Evolutionary conservation across 2,329 filamentous ascomycete species (phyloP).

Genomic region (Cladophialophora yegresii): DNA sequence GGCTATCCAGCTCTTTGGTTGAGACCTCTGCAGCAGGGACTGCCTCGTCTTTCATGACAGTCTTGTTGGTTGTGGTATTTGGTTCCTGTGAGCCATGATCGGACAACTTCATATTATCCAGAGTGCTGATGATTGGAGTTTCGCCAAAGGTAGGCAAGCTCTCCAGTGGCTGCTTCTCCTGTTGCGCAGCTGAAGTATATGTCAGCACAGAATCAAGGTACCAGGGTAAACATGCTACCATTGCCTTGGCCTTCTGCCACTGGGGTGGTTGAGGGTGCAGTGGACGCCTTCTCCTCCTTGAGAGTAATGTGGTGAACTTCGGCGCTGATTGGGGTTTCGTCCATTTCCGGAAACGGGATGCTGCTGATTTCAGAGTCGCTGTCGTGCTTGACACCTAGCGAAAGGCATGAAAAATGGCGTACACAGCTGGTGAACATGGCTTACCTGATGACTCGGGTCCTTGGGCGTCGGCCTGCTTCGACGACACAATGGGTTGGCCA

Average conservation of each 20-base stretch:
- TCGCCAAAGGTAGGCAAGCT: slow-evolving; percentile 2
- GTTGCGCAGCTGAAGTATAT: not conserved
- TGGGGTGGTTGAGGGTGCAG: not conserved
- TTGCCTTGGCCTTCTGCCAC: not conserved
- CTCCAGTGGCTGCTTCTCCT: not conserved
- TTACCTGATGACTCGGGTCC: not conserved
- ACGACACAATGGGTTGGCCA: not conserved
- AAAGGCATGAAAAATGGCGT: not conserved
- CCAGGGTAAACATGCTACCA: not conserved
- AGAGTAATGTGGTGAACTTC: not conserved
- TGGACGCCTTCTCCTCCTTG: not conserved
- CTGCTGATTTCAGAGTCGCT: not conserved
- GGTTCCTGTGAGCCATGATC: not conserved
- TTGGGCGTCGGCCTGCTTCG: not conserved
- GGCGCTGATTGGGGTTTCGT: slow-evolving; percentile 2
- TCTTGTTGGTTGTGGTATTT: not conserved
- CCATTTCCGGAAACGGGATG: slow-evolving; percentile 6
- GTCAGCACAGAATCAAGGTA: not conserved
- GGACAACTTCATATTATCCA: not conserved
- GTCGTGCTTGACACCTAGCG: not conserved
- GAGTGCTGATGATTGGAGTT: not conserved
- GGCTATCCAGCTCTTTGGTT: not conserved
- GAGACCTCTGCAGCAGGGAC: not conserved
- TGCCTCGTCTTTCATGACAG: not conserved
- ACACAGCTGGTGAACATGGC: not conserved